Percentiles rank a stretch among this genome's conserved stretches.
phyloP scores from a whole-genome alignment of 2,329 filamentous ascomycete genomes.

The Fusarium praegraminearum region DNA sequence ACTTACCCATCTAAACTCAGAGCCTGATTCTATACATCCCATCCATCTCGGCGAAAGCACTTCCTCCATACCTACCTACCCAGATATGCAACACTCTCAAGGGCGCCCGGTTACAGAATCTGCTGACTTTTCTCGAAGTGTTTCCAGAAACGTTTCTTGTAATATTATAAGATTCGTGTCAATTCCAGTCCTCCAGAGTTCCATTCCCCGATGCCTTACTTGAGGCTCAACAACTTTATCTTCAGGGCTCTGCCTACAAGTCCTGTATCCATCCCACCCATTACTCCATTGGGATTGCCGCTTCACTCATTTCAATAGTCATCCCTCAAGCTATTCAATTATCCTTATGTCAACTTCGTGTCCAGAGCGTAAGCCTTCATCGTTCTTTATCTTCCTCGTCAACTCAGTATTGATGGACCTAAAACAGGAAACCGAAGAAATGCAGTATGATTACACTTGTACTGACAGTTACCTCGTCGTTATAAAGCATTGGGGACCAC shows the following conservation, averaged over 20 bases:
- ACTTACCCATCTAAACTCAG: conserved; percentile 4
- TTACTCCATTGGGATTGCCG: neutral
- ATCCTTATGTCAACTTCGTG: neutral
- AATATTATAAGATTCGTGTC: conserved; percentile 9
- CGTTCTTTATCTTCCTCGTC: too few species aligned
- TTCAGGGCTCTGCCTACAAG: conserved; percentile 4
- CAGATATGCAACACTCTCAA: neutral
- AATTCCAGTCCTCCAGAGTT: neutral
- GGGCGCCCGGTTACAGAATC: neutral
- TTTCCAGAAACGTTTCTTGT: neutral
- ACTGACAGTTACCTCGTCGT: neutral
- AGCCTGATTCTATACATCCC: conserved; percentile 13
- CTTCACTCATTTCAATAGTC: neutral
- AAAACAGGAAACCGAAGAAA: conserved; percentile 12
- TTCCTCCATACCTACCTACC: neutral
- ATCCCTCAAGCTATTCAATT: neutral
- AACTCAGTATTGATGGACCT: neutral
- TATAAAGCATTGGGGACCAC: conserved; percentile 11
- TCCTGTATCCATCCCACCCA: neutral
- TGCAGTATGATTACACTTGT: conserved; percentile 3
- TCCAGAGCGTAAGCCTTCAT: neutral
- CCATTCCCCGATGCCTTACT: neutral
- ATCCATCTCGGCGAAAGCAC: neutral
- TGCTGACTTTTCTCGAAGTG: neutral
- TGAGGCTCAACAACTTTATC: neutral